Conservation (phyloP, 2,329 filamentous ascomycete species). For the Penicillium sp. region DNA sequence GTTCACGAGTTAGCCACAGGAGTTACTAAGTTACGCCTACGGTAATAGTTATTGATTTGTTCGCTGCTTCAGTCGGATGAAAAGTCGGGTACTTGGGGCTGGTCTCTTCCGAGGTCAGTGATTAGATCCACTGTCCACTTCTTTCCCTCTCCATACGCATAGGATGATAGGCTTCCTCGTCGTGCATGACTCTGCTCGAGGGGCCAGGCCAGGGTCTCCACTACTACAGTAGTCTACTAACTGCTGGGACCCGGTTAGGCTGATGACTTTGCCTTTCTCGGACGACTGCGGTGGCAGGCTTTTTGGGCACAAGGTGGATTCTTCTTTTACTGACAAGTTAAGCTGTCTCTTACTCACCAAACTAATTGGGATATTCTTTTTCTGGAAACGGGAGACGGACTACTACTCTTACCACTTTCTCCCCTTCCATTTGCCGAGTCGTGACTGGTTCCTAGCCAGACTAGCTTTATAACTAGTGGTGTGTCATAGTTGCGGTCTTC, state of each 20-base stretch:
- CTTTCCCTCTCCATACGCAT: neutral
- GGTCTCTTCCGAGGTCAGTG: constrained; percentile 7
- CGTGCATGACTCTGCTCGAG: neutral
- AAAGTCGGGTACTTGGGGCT: neutral
- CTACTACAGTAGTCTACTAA: neutral
- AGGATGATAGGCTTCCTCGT: constrained; percentile 2
- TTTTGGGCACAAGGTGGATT: constrained; percentile 29
- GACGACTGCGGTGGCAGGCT: constrained; percentile 20
- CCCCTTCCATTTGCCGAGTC: neutral
- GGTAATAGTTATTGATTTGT: neutral
- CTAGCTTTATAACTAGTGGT: constrained; percentile 19
- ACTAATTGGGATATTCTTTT: constrained; percentile 12
- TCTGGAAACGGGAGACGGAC: constrained; percentile 17
- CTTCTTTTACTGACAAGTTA: neutral
- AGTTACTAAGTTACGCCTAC: no score
- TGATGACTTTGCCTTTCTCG: constrained; percentile 24
- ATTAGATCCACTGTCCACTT: constrained; percentile 12
- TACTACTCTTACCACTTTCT: neutral
- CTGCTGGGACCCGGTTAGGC: constrained; percentile 17
- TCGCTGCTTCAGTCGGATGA: neutral
- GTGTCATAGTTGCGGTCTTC: constrained; percentile 29
- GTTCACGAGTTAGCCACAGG: neutral
- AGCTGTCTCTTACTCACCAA: neutral
- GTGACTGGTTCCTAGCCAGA: constrained; percentile 27
- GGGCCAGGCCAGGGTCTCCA: constrained; percentile 6